Base-by-base conservation (phyloP, 441 rosid genomes). In the Brassica hybrid region DNA sequence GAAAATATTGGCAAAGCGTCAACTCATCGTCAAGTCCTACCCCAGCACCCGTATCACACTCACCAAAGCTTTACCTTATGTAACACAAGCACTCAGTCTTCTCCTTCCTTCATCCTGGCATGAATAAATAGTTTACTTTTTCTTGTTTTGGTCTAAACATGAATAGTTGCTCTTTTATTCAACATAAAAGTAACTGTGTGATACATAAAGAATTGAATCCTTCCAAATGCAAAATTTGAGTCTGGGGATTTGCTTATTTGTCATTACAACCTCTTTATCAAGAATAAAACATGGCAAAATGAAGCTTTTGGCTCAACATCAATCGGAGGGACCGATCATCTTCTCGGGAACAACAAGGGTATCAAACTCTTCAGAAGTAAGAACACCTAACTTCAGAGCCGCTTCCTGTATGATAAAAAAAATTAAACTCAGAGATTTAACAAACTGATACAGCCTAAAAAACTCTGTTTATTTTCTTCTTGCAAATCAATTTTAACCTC, bases 331-430 rank as follows among this genome's bases (percentile, higher is more conserved):
- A 38, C 97, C 97, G 32, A 95, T 89, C 98, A 93, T 95, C 80
- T 91, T 95, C 86, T 89, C 94, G 2, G 99, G 99, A 52, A 95
- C 97, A 76, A 95, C 99, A 45, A 95, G 96, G 23, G 57, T 80
- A 71, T 93, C 97, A 64, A 95, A 95, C 85, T 95, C 99, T 82
- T 93, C 88, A n/a, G 86, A 72, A 4, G 84, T 83, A n/a, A 95
- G 88, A 60, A 93, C 92, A 58, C 91, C 85, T 1, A 93, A 91
- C 67, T 91, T 90, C 77, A 90, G 67, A 68, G 94, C 93, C 62
- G 98, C 90, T 4, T 92, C 94, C 98, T 92, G 86, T 56, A 67
- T 4, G 5, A 61, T 19, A n/a, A n/a, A n/a, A 2, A 30, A 9
- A 27, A 1, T 30, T 52, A 30, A 52, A 6, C 25, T 52, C 45